Base-by-base conservation (phyloP, 192 early-diverging fungal genomes). In the Backusella parvicylindrica region DNA sequence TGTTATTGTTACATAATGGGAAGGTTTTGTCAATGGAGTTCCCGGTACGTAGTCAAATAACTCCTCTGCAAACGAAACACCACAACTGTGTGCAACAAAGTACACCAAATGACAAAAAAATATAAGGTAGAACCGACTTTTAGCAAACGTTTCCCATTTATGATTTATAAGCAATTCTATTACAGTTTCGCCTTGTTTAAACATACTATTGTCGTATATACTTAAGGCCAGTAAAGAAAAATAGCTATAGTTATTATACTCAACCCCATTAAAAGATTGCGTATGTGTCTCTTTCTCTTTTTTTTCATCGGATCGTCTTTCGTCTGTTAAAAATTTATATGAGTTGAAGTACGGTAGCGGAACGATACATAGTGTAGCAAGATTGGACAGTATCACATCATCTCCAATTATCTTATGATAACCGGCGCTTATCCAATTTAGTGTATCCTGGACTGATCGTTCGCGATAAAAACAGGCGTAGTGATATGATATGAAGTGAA, bases 81-180 rank as follows among this genome's bases (percentile, higher is more conserved):
- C 38, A 11, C 30, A 47, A n/a, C 38, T 40, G 33, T 73, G 66
- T 2, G 35, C 12, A 13, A 12, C 16, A 35, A 66, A 73, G 18
- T 65, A 73, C 1, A 40, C n/a, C 0, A 31, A 7, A 32, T 73
- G 60, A 4, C 41, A 31, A 1, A 73, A 47, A 1, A 30, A 65
- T 7, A 73, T 65, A 26, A 41, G 2, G 8, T 13, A 35, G 12
- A 73, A 73, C 0, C 60, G 49, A 2, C 8, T 32, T 16, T 28
- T 23, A 6, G 40, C 72, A 65, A 73, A 73, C 26, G 2, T 31
- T 15, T 41, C 33, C 72, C 72, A 73, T 47, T 73, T 73, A 16
- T 73, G 66, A 1, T 40, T 23, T 23, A 73, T 16, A 36, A 65
- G 7, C 37, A 63, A 28, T 65, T 64, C 72, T 21, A 73, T 64